Evolutionary conservation across 768 basidiomycete genomes (phyloP).

Genomic region (Crepidotus variabilis): DNA sequence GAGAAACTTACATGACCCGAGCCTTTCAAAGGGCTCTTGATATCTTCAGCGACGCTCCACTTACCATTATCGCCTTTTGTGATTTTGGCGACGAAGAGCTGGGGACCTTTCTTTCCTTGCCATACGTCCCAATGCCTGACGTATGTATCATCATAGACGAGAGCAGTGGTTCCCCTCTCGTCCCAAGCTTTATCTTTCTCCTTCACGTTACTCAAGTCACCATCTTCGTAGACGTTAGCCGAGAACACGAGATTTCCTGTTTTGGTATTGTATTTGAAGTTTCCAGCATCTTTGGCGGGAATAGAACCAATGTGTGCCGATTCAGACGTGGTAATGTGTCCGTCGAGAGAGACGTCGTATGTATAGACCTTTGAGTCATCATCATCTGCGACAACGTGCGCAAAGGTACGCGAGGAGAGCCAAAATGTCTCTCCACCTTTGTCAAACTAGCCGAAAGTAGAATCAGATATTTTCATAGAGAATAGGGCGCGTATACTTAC

Average conservation of each 20-base stretch:
- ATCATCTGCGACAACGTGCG: constrained; percentile 56
- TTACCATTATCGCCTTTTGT: constrained; percentile 39
- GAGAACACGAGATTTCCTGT: constrained; percentile 77
- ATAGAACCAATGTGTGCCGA: constrained; percentile 50
- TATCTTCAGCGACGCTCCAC: constrained; percentile 52
- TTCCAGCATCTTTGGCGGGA: constrained; percentile 62
- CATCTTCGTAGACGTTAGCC: constrained; percentile 76
- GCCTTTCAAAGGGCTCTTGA: constrained; percentile 58
- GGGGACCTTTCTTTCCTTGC: constrained; percentile 64
- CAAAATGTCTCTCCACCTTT: constrained; percentile 78
- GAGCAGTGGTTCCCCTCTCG: constrained; percentile 66
- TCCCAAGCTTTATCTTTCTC: constrained; percentile 71
- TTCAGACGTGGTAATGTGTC: background rate
- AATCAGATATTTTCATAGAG: background rate
- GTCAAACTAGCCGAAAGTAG: constrained; percentile 34
- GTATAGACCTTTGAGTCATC: constrained; percentile 59
- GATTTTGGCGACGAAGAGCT: constrained; percentile 70
- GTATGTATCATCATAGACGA: constrained; percentile 66
- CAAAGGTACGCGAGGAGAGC: constrained; percentile 70
- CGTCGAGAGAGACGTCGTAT: constrained; percentile 44
- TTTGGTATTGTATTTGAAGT: constrained; percentile 63
- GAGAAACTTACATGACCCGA: constrained; percentile 60
- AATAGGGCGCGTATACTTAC: constrained; percentile 24
- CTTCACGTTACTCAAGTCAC: constrained; percentile 62
- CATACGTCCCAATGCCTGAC: constrained; percentile 82